Evolutionary conservation across 768 basidiomycete species (phyloP).

Genomic region (Phaeotremella fagi): DNA sequence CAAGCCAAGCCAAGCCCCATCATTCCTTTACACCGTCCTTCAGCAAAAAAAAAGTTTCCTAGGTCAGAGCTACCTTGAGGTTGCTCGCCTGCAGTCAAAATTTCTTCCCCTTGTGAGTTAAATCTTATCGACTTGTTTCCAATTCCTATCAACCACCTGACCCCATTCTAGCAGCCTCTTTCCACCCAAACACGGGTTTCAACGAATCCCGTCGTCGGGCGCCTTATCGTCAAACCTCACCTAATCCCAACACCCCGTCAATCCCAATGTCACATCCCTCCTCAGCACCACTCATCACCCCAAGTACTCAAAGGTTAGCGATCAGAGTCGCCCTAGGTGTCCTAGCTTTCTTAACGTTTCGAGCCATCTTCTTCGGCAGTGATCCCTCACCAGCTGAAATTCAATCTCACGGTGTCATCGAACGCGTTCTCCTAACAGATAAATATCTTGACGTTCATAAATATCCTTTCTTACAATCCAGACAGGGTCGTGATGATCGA

Average conservation of each 20-base stretch:
- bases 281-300: slow-evolving; percentile 14
- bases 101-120: not conserved
- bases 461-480: slow-evolving; percentile 78
- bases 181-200: slow-evolving; percentile 17
- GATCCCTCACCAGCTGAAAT: slow-evolving; percentile 51
- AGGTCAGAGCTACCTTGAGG: not conserved
- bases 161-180: slow-evolving; percentile 7
- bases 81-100: not conserved
- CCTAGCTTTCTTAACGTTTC: slow-evolving; percentile 34
- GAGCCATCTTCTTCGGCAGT: slow-evolving; percentile 41
- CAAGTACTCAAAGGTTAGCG: slow-evolving; percentile 36
- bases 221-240: slow-evolving; percentile 7
- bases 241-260: slow-evolving; percentile 4
- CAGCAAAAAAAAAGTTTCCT: too few species aligned
- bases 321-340: slow-evolving; percentile 37
- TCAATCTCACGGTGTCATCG: slow-evolving; percentile 60
- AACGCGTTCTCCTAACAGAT: slow-evolving; percentile 62
- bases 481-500: slow-evolving; percentile 77
- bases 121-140: not conserved
- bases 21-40: not conserved
- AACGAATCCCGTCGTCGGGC: slow-evolving; percentile 17
- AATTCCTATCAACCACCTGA: not conserved
- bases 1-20: not conserved
- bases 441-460: slow-evolving; percentile 81
- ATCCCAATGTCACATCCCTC: slow-evolving; percentile 6